Conservation (phyloP, 1,284 basidiomycete genomes). For the Microbotryum saponariae region DNA sequence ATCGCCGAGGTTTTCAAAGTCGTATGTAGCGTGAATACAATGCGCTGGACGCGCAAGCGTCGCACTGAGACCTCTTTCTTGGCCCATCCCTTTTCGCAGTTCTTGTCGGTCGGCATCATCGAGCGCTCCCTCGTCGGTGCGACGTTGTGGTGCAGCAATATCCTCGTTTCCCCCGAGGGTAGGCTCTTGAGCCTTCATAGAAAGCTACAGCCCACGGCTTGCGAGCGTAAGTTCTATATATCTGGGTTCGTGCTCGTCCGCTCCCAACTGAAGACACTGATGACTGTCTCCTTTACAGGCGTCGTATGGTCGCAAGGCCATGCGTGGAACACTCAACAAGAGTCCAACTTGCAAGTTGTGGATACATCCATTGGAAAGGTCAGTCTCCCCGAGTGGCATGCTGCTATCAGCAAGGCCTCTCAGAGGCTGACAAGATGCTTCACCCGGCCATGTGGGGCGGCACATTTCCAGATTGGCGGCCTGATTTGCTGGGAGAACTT, state of each 20-base stretch:
- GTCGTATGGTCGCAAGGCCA: constrained; percentile 58
- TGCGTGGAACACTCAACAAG: constrained; percentile 32
- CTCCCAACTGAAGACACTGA: too few relatives aligned
- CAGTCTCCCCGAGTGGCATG: constrained; percentile 35
- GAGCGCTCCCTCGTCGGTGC: constrained; percentile 53
- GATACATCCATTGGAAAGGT: constrained; percentile 44
- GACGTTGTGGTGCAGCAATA: constrained; percentile 61
- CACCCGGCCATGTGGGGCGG: too few relatives aligned
- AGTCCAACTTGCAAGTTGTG: constrained; percentile 39
- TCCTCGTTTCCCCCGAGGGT: constrained; percentile 56
- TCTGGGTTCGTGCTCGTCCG: too few relatives aligned
- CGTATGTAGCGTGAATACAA: background rate
- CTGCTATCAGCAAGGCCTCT: too few relatives aligned
- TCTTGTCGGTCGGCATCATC: constrained; percentile 59
- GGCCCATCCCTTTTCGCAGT: background rate
- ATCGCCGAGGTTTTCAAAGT: constrained; percentile 1
- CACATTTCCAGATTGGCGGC: constrained; percentile 39
- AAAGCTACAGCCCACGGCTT: constrained; percentile 58
- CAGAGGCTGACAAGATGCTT: too few relatives aligned
- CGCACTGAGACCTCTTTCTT: background rate
- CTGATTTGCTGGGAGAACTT: constrained; percentile 71
- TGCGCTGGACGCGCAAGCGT: too few relatives aligned
- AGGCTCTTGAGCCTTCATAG: constrained; percentile 58
- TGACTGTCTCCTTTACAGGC: constrained; percentile 47
- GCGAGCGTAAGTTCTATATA: too few relatives aligned